Conservation (phyloP, 768 basidiomycete species). For the Porpolomopsis calyptriformis region DNA sequence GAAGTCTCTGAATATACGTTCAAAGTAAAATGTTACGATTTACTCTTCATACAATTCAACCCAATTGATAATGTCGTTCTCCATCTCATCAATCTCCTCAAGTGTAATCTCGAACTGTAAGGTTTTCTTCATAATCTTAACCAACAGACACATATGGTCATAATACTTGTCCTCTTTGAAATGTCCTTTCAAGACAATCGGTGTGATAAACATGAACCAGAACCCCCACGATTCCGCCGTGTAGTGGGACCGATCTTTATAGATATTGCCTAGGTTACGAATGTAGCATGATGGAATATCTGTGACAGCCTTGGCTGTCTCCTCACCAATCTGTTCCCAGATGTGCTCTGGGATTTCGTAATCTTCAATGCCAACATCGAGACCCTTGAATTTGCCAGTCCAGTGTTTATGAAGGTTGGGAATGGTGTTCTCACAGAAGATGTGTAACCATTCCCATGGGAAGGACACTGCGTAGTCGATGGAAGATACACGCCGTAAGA, state of each 20-base stretch:
- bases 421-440: constrained; percentile 32
- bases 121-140: constrained; percentile 25
- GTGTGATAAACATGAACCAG: constrained; percentile 29
- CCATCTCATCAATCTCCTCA: constrained; percentile 18
- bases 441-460: constrained; percentile 38
- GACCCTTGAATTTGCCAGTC: constrained; percentile 29
- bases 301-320: constrained; percentile 17
- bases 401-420: constrained; percentile 27
- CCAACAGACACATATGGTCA: constrained; percentile 25
- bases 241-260: constrained; percentile 14
- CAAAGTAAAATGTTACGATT: constrained; percentile 5
- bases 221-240: constrained; percentile 30
- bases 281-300: constrained; percentile 25
- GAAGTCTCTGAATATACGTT: not conserved
- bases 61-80: constrained; percentile 23
- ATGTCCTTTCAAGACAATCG: constrained; percentile 23
- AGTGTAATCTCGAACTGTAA: constrained; percentile 21
- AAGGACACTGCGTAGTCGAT: constrained; percentile 21
- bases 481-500: constrained; percentile 18
- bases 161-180: constrained; percentile 25
- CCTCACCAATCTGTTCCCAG: constrained; percentile 28
- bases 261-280: constrained; percentile 18
- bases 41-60: constrained; percentile 29
- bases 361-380: constrained; percentile 20
- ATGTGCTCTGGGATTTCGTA: constrained; percentile 19